Conservation (phyloP, 331 rosid genomes). For the Prunus yedoensis region DNA sequence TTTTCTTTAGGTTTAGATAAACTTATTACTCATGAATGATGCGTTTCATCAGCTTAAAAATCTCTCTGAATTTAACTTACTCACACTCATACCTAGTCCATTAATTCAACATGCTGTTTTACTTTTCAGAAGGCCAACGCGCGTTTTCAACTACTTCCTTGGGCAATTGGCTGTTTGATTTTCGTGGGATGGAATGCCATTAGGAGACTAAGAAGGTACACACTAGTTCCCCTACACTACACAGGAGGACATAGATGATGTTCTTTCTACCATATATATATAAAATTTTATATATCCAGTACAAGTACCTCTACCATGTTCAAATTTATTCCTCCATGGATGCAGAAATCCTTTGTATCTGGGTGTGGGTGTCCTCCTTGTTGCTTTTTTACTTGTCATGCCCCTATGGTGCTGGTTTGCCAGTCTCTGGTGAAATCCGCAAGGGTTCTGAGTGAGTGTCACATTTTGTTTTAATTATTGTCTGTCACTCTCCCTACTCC, state of each 20-base stretch:
- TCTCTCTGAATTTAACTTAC: too few relatives aligned
- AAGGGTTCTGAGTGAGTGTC: constrained; percentile 47
- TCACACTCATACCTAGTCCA: too few relatives aligned
- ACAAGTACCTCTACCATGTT: neutral
- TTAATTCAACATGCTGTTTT: constrained; percentile 1
- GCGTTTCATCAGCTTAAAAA: too few relatives aligned
- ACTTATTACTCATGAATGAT: too few relatives aligned
- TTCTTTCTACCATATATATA: neutral
- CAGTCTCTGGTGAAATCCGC: neutral
- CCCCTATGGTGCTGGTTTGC: constrained; percentile 71
- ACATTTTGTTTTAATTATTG: constrained; percentile 3
- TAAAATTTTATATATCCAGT: neutral
- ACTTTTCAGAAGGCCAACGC: constrained; percentile 83
- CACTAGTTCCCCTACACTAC: neutral
- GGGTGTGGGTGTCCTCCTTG: constrained; percentile 51
- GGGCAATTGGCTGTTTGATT: constrained; percentile 84
- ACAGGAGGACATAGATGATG: neutral
- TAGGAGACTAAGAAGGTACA: constrained; percentile 81
- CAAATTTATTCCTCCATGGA: constrained; percentile 17
- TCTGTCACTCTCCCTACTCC: neutral
- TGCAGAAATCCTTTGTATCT: constrained; percentile 88
- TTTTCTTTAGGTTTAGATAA: neutral
- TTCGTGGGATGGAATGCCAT: constrained; percentile 88
- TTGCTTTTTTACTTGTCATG: constrained; percentile 61
- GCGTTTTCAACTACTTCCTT: constrained; percentile 90